Evolutionary conservation across 2,329 filamentous ascomycete species (phyloP), one percentile per base, ranked within the genome.

Genomic region (Pseudogymnoascus sp.): DNA sequence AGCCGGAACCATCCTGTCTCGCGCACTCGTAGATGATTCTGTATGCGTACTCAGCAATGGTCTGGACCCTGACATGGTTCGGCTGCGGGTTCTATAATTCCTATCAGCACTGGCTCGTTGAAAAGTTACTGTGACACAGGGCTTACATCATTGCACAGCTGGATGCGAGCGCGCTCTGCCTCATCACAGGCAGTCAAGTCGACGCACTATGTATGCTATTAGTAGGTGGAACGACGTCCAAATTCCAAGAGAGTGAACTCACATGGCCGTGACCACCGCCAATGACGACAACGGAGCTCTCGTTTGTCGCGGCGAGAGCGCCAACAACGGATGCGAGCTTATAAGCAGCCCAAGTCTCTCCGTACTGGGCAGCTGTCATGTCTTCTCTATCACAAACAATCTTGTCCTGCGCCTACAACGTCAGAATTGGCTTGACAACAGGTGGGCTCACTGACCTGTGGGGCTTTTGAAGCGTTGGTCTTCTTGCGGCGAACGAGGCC

Each of bases 11-110:
- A 60, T 60, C 59, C 35, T 60, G 59, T n/a, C 38, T 60, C 4
- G 59, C 59, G 35, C 59, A 60, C 59, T 60, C 59, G 26, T 60
- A 60, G 59, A 60, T 60, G 59, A 60, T 60, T 26, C 35, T 41
- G 14, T 60, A 60, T 31, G 59, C 38, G n/a, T 24, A 60, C 59
- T 60, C 59, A 19, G 59, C 59, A 41, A 60, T 60, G 14, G 59
- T 60, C 35, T 60, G 33, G 59, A 60, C 12, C 35, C 40, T 38
- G 26, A 60, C 59, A 7, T 38, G 38, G 19, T 40, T 60, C n/a
- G 59, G 19, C 59, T 60, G 10, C 8, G 35, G 35, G 11, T 60
- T 60, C 33, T 56, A 14, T 56, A 4, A 8, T 56, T 56, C 6
- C 10, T 22, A 22, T 56, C 50, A 56, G 50, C 50, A 33, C 11